Conservation (phyloP, 2,329 filamentous ascomycete genomes). For the Simplicillium aogashimaense region DNA sequence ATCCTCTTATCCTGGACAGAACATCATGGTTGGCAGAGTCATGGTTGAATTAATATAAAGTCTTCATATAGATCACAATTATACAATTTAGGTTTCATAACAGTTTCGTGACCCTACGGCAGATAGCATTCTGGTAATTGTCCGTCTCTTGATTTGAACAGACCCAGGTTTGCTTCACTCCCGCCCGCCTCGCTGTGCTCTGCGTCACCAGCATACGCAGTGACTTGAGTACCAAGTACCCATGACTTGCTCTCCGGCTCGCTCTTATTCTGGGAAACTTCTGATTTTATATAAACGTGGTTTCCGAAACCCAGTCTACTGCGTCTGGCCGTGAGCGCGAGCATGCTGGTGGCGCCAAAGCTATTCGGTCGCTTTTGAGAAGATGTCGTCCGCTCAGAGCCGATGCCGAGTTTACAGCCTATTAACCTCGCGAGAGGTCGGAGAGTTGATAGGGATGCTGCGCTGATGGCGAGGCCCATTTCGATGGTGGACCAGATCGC, state of each 20-base stretch:
- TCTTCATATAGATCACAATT: no score
- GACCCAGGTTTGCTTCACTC: no score
- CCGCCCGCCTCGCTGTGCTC: background rate
- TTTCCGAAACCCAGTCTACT: background rate
- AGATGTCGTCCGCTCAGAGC: background rate
- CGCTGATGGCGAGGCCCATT: slow-evolving; percentile 35
- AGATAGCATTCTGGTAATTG: no score
- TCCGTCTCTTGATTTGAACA: no score
- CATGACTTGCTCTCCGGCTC: background rate
- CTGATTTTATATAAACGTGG: background rate
- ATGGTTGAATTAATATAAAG: background rate
- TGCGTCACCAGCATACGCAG: background rate
- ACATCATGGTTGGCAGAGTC: background rate
- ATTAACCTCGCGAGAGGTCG: slow-evolving; percentile 29
- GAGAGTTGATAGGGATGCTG: slow-evolving; percentile 35
- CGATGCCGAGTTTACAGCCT: slow-evolving; percentile 19
- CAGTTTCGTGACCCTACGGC: no score
- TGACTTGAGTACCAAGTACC: background rate
- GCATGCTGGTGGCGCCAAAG: background rate
- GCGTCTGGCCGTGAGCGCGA: background rate
- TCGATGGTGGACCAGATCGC: slow-evolving; percentile 40
- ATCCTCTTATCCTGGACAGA: background rate
- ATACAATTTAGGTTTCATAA: no score
- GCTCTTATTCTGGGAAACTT: background rate
- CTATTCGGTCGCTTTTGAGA: background rate